Percentiles rank a stretch among this genome's conserved stretches.
These are phyloP conservation scores for Monilinia fructicola DNA, from an alignment of 2,329 filamentous ascomycete genomes.

Conservation along the genomic window DNA sequence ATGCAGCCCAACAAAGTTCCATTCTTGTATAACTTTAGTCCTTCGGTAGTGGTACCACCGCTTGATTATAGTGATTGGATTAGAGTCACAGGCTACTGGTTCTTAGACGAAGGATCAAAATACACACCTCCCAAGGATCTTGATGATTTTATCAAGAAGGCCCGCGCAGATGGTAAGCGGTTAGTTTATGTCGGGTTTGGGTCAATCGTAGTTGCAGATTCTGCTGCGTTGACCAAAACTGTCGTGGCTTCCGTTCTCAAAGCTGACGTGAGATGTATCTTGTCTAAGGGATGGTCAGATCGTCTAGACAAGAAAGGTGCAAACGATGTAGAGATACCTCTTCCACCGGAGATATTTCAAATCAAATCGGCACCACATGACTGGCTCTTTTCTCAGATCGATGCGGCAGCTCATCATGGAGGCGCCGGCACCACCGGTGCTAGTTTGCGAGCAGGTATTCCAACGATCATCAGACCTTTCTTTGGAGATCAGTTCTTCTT, in stretches of 20 bases:
- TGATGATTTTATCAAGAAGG: slow-evolving; percentile 77
- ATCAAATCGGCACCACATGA: slow-evolving; percentile 93
- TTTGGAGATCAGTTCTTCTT: slow-evolving; percentile 99
- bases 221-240: slow-evolving; percentile 83
- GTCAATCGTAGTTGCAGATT: slow-evolving; percentile 90
- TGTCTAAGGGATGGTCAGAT: slow-evolving; percentile 97
- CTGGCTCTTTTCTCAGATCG: slow-evolving; percentile 92
- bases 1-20: slow-evolving; percentile 97
- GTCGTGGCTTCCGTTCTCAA: slow-evolving; percentile 88
- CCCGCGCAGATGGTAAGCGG: slow-evolving; percentile 79
- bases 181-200: slow-evolving; percentile 97
- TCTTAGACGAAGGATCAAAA: slow-evolving; percentile 71
- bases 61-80: slow-evolving; percentile 98
- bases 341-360: slow-evolving; percentile 78
- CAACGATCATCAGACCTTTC: slow-evolving; percentile 93
- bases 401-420: slow-evolving; percentile 91
- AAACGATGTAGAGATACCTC: slow-evolving; percentile 56
- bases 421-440: slow-evolving; percentile 94
- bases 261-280: slow-evolving; percentile 88
- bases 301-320: slow-evolving; percentile 62
- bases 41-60: slow-evolving; percentile 88
- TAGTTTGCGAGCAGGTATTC: slow-evolving; percentile 83
- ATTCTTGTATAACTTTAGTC: slow-evolving; percentile 96
- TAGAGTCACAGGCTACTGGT: slow-evolving; percentile 96
- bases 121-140: slow-evolving; percentile 78